Evolutionary conservation across 2,329 filamentous ascomycete species (phyloP).

Genomic region (Colletotrichum sublineola): DNA sequence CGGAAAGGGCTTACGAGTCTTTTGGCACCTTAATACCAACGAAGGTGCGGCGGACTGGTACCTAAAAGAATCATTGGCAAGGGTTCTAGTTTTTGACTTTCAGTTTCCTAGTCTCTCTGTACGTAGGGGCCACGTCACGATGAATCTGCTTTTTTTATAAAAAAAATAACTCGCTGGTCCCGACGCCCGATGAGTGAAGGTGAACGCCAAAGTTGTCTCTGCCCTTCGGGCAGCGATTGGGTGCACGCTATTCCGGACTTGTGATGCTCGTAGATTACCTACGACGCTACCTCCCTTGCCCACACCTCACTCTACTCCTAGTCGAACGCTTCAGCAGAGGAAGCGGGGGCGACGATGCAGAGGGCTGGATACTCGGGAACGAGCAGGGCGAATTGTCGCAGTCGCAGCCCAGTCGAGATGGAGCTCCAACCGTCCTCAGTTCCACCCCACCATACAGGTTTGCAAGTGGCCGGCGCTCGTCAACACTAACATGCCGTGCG

Average conservation of each 20-base stretch:
- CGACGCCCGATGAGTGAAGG: background rate
- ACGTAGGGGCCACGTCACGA: constrained; percentile 43
- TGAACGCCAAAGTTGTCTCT: background rate
- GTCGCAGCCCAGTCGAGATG: constrained; percentile 18
- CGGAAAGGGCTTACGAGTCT: constrained; percentile 43
- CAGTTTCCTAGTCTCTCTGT: constrained; percentile 44
- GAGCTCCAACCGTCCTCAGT: constrained; percentile 7
- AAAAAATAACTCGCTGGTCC: constrained; percentile 15
- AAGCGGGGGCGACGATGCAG: constrained; percentile 31
- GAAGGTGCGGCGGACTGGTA: constrained; percentile 44
- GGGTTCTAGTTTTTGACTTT: constrained; percentile 44
- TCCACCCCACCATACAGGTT: constrained; percentile 32
- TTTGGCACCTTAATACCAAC: constrained; percentile 44
- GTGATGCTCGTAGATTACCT: background rate
- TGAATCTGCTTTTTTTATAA: constrained; percentile 40
- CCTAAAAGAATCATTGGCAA: constrained; percentile 44
- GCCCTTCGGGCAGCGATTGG: too few relatives aligned
- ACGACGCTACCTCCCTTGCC: background rate
- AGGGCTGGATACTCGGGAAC: constrained; percentile 25
- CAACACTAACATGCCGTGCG: constrained; percentile 4
- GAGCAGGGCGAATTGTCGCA: constrained; percentile 14
- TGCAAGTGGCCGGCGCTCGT: constrained; percentile 15
- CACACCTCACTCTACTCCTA: background rate
- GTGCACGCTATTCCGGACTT: background rate
- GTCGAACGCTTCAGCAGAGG: background rate